Evolutionary conservation across 768 basidiomycete species (phyloP).

Genomic region (Ramaria sp.): DNA sequence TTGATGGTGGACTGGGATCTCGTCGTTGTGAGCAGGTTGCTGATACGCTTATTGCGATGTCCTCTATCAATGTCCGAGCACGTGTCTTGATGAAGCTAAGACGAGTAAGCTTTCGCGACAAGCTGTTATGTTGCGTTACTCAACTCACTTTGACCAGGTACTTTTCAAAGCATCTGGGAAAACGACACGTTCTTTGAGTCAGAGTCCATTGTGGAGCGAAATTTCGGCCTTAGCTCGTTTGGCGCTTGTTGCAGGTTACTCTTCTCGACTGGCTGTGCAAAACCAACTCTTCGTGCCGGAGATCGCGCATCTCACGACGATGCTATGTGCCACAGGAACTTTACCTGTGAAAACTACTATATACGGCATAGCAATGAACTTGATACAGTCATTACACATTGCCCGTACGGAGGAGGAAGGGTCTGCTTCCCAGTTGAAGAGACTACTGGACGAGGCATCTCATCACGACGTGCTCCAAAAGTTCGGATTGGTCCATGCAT

Average conservation of each 20-base stretch:
- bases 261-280: conserved; percentile 49
- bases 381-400: conserved; percentile 66
- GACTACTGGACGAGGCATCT: conserved; percentile 51
- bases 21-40: conserved; percentile 65
- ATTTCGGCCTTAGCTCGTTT: conserved; percentile 73
- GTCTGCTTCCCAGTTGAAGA: conserved; percentile 43
- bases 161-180: conserved; percentile 63
- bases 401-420: conserved; percentile 47
- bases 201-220: conserved; percentile 72
- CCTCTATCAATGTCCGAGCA: conserved; percentile 70
- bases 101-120: conserved; percentile 37
- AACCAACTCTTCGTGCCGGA: conserved; percentile 79
- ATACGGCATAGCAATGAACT: conserved; percentile 73
- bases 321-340: conserved; percentile 67
- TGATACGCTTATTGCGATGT: conserved; percentile 60
- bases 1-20: conserved; percentile 75
- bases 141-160: conserved; percentile 30
- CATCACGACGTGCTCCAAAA: conserved; percentile 46
- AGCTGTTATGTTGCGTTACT: background rate
- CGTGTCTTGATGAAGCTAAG: conserved; percentile 70
- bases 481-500: conserved; percentile 63
- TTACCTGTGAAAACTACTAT: conserved; percentile 63
- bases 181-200: conserved; percentile 49
- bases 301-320: conserved; percentile 64
- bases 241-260: conserved; percentile 60